Percentiles rank a stretch among this genome's conserved stretches.
Conservation (phyloP, 768 basidiomycete species). For the Terana coerulea region DNA sequence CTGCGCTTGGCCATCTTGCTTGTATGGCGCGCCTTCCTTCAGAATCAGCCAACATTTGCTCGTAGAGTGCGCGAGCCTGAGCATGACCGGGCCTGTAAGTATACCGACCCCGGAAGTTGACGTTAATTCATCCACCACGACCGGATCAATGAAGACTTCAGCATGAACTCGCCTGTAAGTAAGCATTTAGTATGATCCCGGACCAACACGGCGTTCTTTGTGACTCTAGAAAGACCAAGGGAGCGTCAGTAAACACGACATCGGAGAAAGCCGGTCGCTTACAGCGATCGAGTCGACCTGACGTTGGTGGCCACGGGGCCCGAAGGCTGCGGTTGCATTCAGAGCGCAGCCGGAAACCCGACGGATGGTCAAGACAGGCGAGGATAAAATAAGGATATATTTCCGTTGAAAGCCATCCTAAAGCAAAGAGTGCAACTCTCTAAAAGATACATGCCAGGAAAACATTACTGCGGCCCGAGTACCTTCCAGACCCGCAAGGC, state of each 20-base stretch:
- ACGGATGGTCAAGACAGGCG: not conserved
- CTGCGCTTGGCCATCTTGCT: too few species aligned
- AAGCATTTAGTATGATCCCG: too few species aligned
- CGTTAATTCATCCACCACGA: too few species aligned
- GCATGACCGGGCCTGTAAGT: too few species aligned
- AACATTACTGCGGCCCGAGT: not conserved
- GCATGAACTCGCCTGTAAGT: too few species aligned
- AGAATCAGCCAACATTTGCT: too few species aligned
- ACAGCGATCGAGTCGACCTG: not conserved
- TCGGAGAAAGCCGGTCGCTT: too few species aligned
- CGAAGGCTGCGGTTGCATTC: not conserved
- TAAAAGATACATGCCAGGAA: conserved; percentile 3
- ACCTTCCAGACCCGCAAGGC: conserved; percentile 5
- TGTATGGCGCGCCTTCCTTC: too few species aligned
- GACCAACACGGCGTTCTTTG: not conserved
- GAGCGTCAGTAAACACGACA: too few species aligned
- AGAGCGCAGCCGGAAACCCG: not conserved
- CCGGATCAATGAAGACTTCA: too few species aligned
- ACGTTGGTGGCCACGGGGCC: not conserved
- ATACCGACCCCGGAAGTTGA: too few species aligned
- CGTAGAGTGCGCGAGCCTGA: too few species aligned
- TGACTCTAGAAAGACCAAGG: not conserved
- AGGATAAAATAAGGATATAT: not conserved
- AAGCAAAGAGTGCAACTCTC: conserved; percentile 3
- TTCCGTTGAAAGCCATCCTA: not conserved